Evolutionary conservation across 2,329 filamentous ascomycete genomes (phyloP).

Genomic region (Aureobasidium musti): DNA sequence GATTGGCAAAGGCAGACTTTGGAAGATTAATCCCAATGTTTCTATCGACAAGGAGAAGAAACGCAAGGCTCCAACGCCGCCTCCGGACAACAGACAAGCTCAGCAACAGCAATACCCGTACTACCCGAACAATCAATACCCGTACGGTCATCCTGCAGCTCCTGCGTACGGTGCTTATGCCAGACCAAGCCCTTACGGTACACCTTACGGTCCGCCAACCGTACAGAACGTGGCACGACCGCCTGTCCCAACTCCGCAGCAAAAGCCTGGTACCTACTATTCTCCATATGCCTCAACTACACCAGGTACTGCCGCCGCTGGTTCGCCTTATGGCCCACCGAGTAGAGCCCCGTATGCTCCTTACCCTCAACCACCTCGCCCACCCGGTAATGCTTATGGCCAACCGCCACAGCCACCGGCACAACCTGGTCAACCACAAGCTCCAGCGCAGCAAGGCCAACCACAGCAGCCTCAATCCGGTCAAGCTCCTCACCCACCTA

Average conservation of each 20-base stretch:
- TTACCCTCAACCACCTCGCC: conserved; percentile 20
- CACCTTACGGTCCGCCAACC: conserved; percentile 32
- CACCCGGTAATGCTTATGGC: not conserved
- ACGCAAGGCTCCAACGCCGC: conserved; percentile 52
- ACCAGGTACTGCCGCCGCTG: conserved; percentile 28
- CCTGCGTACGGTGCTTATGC: conserved; percentile 31
- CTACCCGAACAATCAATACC: conserved; percentile 30
- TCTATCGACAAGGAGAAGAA: conserved; percentile 61
- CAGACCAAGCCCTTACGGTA: conserved; percentile 32
- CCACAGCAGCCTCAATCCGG: conserved; percentile 8
- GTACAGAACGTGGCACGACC: conserved; percentile 28
- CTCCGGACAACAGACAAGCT: conserved; percentile 30
- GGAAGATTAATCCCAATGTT: conserved; percentile 61
- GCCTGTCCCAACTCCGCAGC: conserved; percentile 29
- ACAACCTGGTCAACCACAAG: conserved; percentile 23
- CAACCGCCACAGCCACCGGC: conserved; percentile 21
- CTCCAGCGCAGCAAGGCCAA: conserved; percentile 8
- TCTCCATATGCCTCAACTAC: conserved; percentile 33
- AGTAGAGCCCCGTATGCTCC: conserved; percentile 31
- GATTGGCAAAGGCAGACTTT: conserved; percentile 63
- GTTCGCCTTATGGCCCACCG: conserved; percentile 31
- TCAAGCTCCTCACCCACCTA: conserved; percentile 13
- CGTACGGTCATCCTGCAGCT: conserved; percentile 27
- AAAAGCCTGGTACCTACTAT: conserved; percentile 32
- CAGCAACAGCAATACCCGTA: conserved; percentile 31